Percentiles rank a stretch among this genome's conserved stretches.
phyloP scores from a whole-genome alignment of 2,329 filamentous ascomycete genomes.

The Fusarium hainanense region DNA sequence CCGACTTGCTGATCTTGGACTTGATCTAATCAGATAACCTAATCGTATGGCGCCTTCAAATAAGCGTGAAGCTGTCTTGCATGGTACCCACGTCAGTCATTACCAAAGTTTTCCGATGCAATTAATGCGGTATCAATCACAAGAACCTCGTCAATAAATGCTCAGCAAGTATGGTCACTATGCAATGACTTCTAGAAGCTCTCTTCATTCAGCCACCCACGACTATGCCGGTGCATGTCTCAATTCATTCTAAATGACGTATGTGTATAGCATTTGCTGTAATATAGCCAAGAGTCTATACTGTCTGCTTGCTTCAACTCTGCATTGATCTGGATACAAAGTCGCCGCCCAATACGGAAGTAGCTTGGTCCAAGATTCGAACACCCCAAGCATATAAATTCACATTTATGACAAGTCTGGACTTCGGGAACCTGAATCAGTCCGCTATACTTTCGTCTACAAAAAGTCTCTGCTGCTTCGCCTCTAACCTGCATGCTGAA shows the following conservation, averaged over 20 bases:
- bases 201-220: not conserved
- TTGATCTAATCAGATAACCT: slow-evolving; percentile 33
- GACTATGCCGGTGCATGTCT: not conserved
- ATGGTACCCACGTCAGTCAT: not conserved
- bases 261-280: not conserved
- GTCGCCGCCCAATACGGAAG: not conserved
- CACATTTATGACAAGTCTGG: not conserved
- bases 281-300: not conserved
- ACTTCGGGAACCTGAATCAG: not conserved
- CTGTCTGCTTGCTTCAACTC: not conserved
- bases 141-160: not conserved
- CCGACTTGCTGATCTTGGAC: slow-evolving; percentile 10
- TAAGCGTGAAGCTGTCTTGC: slow-evolving; percentile 4
- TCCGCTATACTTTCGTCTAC: not conserved
- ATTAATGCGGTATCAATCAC: not conserved
- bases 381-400: not conserved
- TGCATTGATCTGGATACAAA: not conserved
- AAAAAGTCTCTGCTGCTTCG: slow-evolving; percentile 7
- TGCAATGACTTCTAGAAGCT: not conserved
- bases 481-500: slow-evolving; percentile 5
- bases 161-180: not conserved
- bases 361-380: not conserved
- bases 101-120: not conserved
- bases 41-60: not conserved
- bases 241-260: not conserved